Evolutionary conservation across 1,284 basidiomycete species (phyloP).

Genomic region (Ceratorhiza oryzae-sativae): DNA sequence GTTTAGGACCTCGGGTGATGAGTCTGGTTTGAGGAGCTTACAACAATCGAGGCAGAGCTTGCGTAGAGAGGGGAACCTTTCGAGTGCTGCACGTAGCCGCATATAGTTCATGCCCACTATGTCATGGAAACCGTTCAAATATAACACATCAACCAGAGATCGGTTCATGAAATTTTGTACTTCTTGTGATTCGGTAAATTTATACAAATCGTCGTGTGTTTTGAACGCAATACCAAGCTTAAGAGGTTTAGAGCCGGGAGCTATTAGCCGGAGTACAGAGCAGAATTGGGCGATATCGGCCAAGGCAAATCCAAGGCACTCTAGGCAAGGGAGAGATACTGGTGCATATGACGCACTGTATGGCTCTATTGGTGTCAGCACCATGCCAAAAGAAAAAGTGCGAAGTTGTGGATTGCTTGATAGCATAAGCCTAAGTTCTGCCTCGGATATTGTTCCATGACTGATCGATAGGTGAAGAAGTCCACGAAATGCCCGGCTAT

Average conservation of each 20-base stretch:
- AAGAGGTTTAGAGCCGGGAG: slow-evolving; percentile 3
- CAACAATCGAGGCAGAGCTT: neutral
- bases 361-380: neutral
- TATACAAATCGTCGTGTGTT: neutral
- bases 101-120: neutral
- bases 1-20: neutral
- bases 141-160: neutral
- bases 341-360: neutral
- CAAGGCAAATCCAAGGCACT: neutral
- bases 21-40: neutral
- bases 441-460: neutral
- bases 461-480: neutral
- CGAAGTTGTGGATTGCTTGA: neutral
- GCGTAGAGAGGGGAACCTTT: neutral
- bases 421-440: neutral
- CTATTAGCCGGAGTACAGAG: neutral
- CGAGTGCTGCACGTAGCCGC: neutral
- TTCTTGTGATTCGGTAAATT: neutral
- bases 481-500: neutral
- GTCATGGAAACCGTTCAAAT: neutral
- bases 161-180: neutral
- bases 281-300: neutral
- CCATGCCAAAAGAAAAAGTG: neutral
- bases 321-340: neutral
- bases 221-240: neutral